Evolutionary conservation across 2,329 filamentous ascomycete genomes (phyloP).

Genomic region (Aspergillus hortae): DNA sequence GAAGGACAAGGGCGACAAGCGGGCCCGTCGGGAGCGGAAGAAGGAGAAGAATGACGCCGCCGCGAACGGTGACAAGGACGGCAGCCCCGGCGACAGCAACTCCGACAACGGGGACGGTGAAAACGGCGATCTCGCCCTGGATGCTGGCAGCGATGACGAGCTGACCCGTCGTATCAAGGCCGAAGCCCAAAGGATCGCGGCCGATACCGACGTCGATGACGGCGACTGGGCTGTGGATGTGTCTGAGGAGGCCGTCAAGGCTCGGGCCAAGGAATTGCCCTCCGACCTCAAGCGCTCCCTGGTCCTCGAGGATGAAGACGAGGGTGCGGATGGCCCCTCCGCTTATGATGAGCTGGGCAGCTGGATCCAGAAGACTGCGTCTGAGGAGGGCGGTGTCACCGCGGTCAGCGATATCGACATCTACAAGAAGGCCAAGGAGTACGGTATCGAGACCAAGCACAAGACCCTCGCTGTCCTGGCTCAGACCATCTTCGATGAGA

Average conservation of each 20-base stretch:
- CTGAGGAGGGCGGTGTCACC: slow-evolving; percentile 67
- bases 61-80: slow-evolving; percentile 56
- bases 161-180: slow-evolving; percentile 71
- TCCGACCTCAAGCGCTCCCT: slow-evolving; percentile 91
- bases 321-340: slow-evolving; percentile 74
- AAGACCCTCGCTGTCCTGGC: slow-evolving; percentile 87
- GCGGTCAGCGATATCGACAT: slow-evolving; percentile 85
- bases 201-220: slow-evolving; percentile 65
- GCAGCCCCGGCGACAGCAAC: slow-evolving; percentile 64
- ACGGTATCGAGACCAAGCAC: slow-evolving; percentile 92
- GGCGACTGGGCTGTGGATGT: slow-evolving; percentile 96
- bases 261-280: slow-evolving; percentile 89
- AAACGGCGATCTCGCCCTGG: slow-evolving; percentile 62
- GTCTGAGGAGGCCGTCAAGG: slow-evolving; percentile 90
- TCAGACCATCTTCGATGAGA: slow-evolving; percentile 89
- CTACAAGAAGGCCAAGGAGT: slow-evolving; percentile 93
- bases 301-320: slow-evolving; percentile 74
- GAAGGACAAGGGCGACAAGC: slow-evolving; percentile 95
- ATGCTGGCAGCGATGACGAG: slow-evolving; percentile 85
- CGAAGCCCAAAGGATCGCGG: slow-evolving; percentile 69
- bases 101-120: slow-evolving; percentile 60
- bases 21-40: slow-evolving; percentile 72
- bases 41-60: slow-evolving; percentile 63
- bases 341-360: slow-evolving; percentile 87
- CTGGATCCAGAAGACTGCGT: slow-evolving; percentile 78